Percentiles rank a stretch among this genome's conserved stretches.
Evolutionary conservation across 2,329 filamentous ascomycete species (phyloP).

Genomic region (Colletotrichum cordylinicola): DNA sequence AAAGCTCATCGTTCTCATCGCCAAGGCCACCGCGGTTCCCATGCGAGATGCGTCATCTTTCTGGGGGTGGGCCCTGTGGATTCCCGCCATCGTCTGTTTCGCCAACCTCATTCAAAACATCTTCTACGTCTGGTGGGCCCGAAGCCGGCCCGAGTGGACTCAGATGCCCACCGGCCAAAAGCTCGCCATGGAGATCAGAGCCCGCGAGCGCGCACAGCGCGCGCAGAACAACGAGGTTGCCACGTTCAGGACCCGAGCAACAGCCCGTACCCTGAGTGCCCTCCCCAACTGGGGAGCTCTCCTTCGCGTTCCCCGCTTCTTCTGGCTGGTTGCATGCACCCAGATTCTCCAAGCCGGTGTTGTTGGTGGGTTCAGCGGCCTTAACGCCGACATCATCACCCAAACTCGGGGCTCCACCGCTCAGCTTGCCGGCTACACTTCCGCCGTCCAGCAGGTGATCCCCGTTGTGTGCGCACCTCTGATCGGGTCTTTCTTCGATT

Average conservation of each 20-base stretch:
- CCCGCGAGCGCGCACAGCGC: neutral
- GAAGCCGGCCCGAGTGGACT: slow-evolving; percentile 27
- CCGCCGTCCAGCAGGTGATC: slow-evolving; percentile 30
- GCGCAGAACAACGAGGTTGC: neutral
- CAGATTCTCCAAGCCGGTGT: slow-evolving; percentile 29
- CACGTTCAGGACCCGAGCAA: neutral
- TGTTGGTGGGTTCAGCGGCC: slow-evolving; percentile 25
- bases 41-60: slow-evolving; percentile 30
- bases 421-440: slow-evolving; percentile 32
- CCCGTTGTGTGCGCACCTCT: slow-evolving; percentile 29
- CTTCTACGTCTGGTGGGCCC: slow-evolving; percentile 28
- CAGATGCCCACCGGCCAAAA: slow-evolving; percentile 26
- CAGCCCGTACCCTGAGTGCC: neutral
- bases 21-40: slow-evolving; percentile 30
- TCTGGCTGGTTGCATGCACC: slow-evolving; percentile 27
- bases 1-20: slow-evolving; percentile 28
- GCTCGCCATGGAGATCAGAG: neutral
- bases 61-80: slow-evolving; percentile 34
- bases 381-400: slow-evolving; percentile 28
- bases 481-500: slow-evolving; percentile 27
- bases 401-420: slow-evolving; percentile 28
- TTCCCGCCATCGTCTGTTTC: slow-evolving; percentile 27
- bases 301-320: slow-evolving; percentile 26
- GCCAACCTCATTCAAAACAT: slow-evolving; percentile 26
- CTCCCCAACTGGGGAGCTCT: slow-evolving; percentile 16